Conservation (phyloP, 2,329 filamentous ascomycete species). For the Dendrostoma leiphaemia region DNA sequence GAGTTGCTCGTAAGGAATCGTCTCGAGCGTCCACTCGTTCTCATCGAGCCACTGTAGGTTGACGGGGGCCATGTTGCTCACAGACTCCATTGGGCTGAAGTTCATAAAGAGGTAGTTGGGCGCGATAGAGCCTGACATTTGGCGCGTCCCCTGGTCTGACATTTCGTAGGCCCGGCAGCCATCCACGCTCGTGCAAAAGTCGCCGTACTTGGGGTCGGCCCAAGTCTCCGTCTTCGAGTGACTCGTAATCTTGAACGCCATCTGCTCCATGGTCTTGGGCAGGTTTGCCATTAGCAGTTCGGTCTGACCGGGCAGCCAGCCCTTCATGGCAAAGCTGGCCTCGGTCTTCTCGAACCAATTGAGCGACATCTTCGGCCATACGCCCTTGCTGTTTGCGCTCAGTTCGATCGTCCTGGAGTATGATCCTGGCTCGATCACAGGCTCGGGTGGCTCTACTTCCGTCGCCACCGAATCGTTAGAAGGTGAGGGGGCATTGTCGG, state of each 20-base stretch:
- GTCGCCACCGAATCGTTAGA: slow-evolving; percentile 1
- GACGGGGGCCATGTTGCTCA: slow-evolving; percentile 25
- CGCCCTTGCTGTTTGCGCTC: slow-evolving; percentile 2
- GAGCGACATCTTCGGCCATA: slow-evolving; percentile 9
- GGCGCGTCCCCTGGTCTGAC: slow-evolving; percentile 31
- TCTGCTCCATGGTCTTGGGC: slow-evolving; percentile 30
- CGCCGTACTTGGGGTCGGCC: slow-evolving; percentile 26
- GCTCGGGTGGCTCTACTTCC: not conserved
- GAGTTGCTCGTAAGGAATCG: slow-evolving; percentile 40
- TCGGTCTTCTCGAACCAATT: slow-evolving; percentile 35
- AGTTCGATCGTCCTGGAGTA: slow-evolving; percentile 1
- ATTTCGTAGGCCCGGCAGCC: slow-evolving; percentile 47
- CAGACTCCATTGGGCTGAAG: slow-evolving; percentile 26
- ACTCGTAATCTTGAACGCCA: slow-evolving; percentile 27
- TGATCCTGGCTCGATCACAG: not conserved
- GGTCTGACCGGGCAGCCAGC: slow-evolving; percentile 40
- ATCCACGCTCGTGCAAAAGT: slow-evolving; percentile 33
- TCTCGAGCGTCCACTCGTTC: slow-evolving; percentile 39
- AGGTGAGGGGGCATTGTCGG: slow-evolving; percentile 13
- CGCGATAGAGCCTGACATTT: slow-evolving; percentile 31
- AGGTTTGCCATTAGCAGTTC: slow-evolving; percentile 34
- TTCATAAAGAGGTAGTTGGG: slow-evolving; percentile 40
- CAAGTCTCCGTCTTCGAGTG: slow-evolving; percentile 22
- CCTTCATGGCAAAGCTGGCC: slow-evolving; percentile 40
- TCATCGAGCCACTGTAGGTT: slow-evolving; percentile 35